Conservation (phyloP, 1,284 basidiomycete genomes). For the Ustilago bromivora region DNA sequence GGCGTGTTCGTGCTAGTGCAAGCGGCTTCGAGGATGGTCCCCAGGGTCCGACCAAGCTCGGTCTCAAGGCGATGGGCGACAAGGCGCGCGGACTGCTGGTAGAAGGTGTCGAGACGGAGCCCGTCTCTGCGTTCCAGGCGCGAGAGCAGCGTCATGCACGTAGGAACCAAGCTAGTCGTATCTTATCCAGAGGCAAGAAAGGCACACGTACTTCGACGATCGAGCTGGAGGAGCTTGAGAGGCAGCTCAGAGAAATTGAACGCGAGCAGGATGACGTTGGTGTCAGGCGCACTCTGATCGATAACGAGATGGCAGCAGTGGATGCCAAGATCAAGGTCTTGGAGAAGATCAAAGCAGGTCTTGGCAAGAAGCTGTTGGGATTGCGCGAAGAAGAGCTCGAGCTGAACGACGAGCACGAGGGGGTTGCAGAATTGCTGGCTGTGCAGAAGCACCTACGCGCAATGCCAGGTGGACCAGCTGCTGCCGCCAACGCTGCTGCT, state of each 20-base stretch:
- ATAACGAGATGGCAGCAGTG: conserved; percentile 52
- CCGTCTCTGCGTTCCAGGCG: conserved; percentile 44
- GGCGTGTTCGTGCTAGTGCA: conserved; percentile 51
- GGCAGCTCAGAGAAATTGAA: conserved; percentile 62
- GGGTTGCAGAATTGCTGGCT: conserved; percentile 61
- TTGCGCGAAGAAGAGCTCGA: conserved; percentile 95
- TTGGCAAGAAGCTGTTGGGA: conserved; percentile 85
- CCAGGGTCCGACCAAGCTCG: conserved; percentile 51
- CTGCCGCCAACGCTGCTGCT: conserved; percentile 51
- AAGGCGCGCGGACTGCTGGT: conserved; percentile 61
- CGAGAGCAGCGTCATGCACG: conserved; percentile 51
- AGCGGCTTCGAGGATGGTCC: conserved; percentile 52
- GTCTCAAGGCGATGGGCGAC: conserved; percentile 63
- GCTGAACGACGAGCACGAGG: conserved; percentile 79
- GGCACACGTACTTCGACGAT: conserved; percentile 30
- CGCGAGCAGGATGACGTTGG: conserved; percentile 62
- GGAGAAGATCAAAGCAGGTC: conserved; percentile 81
- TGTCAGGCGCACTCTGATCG: conserved; percentile 54
- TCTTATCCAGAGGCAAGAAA: conserved; percentile 51
- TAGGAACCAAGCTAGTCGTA: conserved; percentile 45
- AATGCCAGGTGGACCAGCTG: conserved; percentile 67
- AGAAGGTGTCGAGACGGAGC: conserved; percentile 42
- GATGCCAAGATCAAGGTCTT: conserved; percentile 75
- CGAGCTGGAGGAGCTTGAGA: conserved; percentile 63
- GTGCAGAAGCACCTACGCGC: conserved; percentile 62